These are phyloP conservation scores for Fusarium tupiense DNA, from an alignment of 2,329 filamentous ascomycete species.

Conservation along the genomic window DNA sequence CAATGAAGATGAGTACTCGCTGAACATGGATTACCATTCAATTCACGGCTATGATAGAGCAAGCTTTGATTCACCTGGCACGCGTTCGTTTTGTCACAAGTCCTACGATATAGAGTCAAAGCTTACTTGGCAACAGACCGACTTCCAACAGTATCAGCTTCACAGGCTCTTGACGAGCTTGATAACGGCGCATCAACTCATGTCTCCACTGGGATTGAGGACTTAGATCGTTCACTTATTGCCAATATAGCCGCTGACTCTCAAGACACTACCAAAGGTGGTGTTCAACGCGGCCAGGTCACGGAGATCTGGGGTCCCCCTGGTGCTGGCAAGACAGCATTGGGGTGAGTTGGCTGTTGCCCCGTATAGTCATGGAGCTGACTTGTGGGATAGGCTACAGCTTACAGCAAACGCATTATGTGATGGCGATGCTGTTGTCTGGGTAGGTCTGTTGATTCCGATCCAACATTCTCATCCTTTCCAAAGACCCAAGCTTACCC, in stretches of 20 bases:
- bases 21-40: slow-evolving; percentile 66
- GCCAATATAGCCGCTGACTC: slow-evolving; percentile 16
- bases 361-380: slow-evolving; percentile 22
- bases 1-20: slow-evolving; percentile 39
- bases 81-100: slow-evolving; percentile 55
- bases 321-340: slow-evolving; percentile 83
- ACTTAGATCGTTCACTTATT: slow-evolving; percentile 61
- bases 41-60: slow-evolving; percentile 69
- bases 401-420: slow-evolving; percentile 71
- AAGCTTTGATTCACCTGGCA: slow-evolving; percentile 66
- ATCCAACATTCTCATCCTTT: neutral
- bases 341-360: slow-evolving; percentile 68
- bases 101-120: neutral
- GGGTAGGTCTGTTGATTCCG: slow-evolving; percentile 75
- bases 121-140: slow-evolving; percentile 64
- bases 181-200: slow-evolving; percentile 59
- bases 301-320: slow-evolving; percentile 90
- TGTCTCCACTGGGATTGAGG: slow-evolving; percentile 65
- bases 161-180: slow-evolving; percentile 73
- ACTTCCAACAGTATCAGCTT: slow-evolving; percentile 79
- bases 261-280: slow-evolving; percentile 52
- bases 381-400: slow-evolving; percentile 69
- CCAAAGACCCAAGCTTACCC: slow-evolving; percentile 8
- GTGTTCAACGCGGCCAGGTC: slow-evolving; percentile 79
- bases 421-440: slow-evolving; percentile 73